Conservation (phyloP, 495 filamentous ascomycete species). For the Letharia lupina region DNA sequence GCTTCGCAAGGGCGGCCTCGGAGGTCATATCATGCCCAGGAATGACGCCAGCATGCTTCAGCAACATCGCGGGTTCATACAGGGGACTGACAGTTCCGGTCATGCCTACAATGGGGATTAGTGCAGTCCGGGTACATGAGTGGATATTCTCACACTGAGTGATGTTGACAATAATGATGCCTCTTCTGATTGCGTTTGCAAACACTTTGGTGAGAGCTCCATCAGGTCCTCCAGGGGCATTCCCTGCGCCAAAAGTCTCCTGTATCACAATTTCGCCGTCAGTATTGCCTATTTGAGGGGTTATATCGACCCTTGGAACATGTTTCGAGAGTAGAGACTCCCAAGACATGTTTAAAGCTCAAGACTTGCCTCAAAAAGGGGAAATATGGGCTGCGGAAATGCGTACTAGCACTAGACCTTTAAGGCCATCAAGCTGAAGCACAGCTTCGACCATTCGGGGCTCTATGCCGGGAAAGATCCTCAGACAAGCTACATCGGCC, state of each 20-base stretch:
- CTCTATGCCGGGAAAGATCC: conserved; percentile 93
- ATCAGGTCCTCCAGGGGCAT: conserved; percentile 80
- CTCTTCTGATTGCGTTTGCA: conserved; percentile 63
- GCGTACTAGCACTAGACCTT: conserved; percentile 65
- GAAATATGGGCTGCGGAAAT: no score
- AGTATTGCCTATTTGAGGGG: no score
- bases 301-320: no score
- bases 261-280: no score
- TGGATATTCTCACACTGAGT: conserved; percentile 62
- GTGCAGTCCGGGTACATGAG: not conserved
- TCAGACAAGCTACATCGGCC: conserved; percentile 80
- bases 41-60: conserved; percentile 84
- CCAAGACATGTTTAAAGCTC: no score
- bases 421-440: conserved; percentile 63
- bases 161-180: conserved; percentile 85
- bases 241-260: conserved; percentile 84
- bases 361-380: no score
- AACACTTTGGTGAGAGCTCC: conserved; percentile 76
- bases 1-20: conserved; percentile 88
- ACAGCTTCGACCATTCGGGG: conserved; percentile 92
- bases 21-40: conserved; percentile 90
- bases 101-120: conserved; percentile 35
- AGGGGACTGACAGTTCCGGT: conserved; percentile 82
- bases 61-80: conserved; percentile 81
- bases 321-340: no score